phyloP scores from a whole-genome alignment of 2,329 filamentous ascomycete species.

The Fusarium sp. region DNA sequence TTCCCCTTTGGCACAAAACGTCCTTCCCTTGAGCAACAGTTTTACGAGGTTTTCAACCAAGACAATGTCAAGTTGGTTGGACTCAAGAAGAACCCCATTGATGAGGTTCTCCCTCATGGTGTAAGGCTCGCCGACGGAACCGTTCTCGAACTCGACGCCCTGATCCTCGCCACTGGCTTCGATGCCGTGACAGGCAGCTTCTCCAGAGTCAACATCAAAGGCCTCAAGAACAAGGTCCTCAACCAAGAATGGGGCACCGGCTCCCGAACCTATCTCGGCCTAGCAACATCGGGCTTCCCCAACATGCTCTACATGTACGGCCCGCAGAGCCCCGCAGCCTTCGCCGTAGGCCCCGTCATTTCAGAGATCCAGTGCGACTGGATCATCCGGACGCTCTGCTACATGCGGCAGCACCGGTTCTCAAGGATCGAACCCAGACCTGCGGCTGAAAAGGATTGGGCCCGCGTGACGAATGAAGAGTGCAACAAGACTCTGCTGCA shows the following conservation, averaged over 20 bases:
- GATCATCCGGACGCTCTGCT: conserved; percentile 2
- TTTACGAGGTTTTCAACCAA: conserved; percentile 28
- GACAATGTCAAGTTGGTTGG: conserved; percentile 19
- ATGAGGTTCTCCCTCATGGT: neutral
- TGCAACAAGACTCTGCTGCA: conserved; percentile 13
- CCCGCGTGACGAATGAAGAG: conserved; percentile 1
- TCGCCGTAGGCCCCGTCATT: conserved; percentile 9
- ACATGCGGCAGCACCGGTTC: conserved; percentile 2
- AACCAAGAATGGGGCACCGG: conserved; percentile 12
- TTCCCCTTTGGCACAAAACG: conserved; percentile 23
- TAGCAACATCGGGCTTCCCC: neutral
- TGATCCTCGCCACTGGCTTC: conserved; percentile 28
- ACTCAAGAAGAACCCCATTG: conserved; percentile 20
- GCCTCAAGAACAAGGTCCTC: neutral
- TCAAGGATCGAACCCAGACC: neutral
- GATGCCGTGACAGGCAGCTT: conserved; percentile 27
- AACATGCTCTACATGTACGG: conserved; percentile 21
- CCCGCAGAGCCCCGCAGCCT: conserved; percentile 11
- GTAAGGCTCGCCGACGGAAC: conserved; percentile 2
- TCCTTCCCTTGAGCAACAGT: conserved; percentile 12
- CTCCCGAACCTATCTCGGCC: neutral
- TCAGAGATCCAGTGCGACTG: conserved; percentile 16
- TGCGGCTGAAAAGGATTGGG: conserved; percentile 4
- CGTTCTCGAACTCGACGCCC: neutral
- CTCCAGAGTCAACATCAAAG: conserved; percentile 6